A percentile compares a stretch with the other conserved stretches of the same genome.
phyloP scores from a whole-genome alignment of 495 filamentous ascomycete species.

The Podospora australis region DNA sequence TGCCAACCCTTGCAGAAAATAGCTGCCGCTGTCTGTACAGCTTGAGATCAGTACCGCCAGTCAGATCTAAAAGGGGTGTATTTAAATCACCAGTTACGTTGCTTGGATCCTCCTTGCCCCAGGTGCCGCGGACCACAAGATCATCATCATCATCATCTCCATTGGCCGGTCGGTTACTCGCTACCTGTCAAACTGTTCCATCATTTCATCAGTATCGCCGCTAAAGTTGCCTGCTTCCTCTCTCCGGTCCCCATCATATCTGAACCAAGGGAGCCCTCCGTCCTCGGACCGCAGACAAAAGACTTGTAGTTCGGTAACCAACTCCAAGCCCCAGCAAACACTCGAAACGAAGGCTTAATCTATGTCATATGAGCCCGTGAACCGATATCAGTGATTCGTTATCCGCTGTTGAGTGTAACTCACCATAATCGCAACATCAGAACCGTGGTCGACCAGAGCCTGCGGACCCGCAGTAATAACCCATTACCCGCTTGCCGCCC shows the following conservation, averaged over 20 bases:
- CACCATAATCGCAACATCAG: conserved; percentile 15
- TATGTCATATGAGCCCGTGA: conserved; percentile 17
- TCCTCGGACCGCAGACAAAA: conserved; percentile 13
- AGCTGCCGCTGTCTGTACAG: conserved; percentile 15
- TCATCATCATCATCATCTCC: conserved; percentile 17
- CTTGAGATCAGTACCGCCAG: conserved; percentile 8
- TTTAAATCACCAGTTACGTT: conserved; percentile 27
- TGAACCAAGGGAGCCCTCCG: conserved; percentile 10
- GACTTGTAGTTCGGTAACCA: conserved; percentile 1
- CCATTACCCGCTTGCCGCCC: conserved; percentile 17
- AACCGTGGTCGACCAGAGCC: conserved; percentile 22
- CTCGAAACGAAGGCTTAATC: conserved; percentile 5
- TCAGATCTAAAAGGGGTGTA: conserved; percentile 20
- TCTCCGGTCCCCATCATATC: conserved; percentile 14
- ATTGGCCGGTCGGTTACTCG: conserved; percentile 25
- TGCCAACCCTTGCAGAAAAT: conserved; percentile 18
- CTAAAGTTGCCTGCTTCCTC: conserved; percentile 5
- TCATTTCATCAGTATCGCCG: conserved; percentile 12
- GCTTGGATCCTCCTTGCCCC: conserved; percentile 20
- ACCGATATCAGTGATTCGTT: conserved; percentile 7
- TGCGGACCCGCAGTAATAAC: conserved; percentile 22
- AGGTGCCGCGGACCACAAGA: conserved; percentile 22
- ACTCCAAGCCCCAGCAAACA: neutral
- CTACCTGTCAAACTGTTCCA: conserved; percentile 20
- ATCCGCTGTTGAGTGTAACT: conserved; percentile 8